Evolutionary conservation across 441 rosid species (phyloP).

Genomic region (Rhodomyrtus psidioides): DNA sequence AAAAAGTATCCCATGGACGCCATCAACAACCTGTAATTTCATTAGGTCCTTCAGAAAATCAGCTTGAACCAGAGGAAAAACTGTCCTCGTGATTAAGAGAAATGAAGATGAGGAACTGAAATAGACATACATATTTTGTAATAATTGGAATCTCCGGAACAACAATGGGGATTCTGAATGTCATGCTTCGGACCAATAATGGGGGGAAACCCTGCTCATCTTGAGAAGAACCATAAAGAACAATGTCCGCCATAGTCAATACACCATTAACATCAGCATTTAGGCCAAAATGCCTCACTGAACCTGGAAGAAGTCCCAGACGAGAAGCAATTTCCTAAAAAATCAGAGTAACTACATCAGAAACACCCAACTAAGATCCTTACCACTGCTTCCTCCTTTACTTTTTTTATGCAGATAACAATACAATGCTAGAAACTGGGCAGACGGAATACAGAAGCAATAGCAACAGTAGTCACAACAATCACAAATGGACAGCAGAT

Average conservation of each 20-base stretch:
- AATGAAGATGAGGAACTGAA: conserved; percentile 3
- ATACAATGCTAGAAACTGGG: background rate
- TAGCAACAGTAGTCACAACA: background rate
- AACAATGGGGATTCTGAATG: conserved; percentile 69
- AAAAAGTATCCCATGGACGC: conserved; percentile 60
- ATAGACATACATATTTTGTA: conserved; percentile 64
- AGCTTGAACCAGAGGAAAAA: conserved; percentile 2
- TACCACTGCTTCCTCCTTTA: background rate
- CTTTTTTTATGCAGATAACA: background rate
- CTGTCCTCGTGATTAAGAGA: conserved; percentile 4
- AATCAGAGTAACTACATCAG: conserved; percentile 1
- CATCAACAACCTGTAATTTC: conserved; percentile 60
- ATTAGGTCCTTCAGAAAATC: conserved; percentile 4
- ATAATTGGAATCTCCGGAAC: conserved; percentile 75
- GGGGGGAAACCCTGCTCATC: conserved; percentile 94
- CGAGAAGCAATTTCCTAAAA: conserved; percentile 72
- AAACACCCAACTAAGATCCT: background rate
- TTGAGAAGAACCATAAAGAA: conserved; percentile 89
- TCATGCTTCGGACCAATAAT: conserved; percentile 84
- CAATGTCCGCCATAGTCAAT: conserved; percentile 77
- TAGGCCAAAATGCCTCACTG: conserved; percentile 71
- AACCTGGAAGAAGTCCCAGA: conserved; percentile 64
- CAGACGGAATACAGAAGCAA: background rate
- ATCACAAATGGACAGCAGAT: background rate
- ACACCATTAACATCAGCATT: conserved; percentile 65